A percentile compares a stretch with the other conserved stretches of the same genome.
phyloP scores from a whole-genome alignment of 148 eudicot species.

The Rhododendron ferrugineum region DNA sequence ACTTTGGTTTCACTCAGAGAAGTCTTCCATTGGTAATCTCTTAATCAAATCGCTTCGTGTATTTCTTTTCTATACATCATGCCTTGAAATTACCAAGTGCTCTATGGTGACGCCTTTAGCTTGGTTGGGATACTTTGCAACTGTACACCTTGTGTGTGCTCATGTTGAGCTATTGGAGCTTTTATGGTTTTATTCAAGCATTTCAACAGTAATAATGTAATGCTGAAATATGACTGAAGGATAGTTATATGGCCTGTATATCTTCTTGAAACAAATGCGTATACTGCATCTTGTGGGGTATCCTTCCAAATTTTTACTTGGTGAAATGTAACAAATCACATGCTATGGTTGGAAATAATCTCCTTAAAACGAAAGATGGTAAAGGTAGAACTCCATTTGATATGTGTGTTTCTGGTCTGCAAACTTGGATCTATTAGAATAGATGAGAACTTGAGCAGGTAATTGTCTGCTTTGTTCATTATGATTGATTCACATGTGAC shows the following conservation, averaged over 20 bases:
- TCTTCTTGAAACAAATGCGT: background rate
- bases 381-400: background rate
- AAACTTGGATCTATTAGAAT: background rate
- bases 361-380: background rate
- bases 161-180: background rate
- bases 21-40: background rate
- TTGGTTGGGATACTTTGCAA: background rate
- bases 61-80: background rate
- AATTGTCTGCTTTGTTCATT: background rate
- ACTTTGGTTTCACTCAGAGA: background rate
- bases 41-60: background rate
- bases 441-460: slow-evolving; percentile 2
- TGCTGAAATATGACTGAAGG: background rate
- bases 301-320: background rate
- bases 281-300: background rate
- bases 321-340: background rate
- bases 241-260: background rate
- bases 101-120: background rate
- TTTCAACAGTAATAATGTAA: background rate
- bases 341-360: background rate
- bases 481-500: background rate
- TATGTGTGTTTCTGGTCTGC: background rate
- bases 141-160: background rate
- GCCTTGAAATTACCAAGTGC: background rate
- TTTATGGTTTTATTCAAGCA: background rate